Conservation (phyloP, 768 basidiomycete genomes). For the Rhizopogon rudus region DNA sequence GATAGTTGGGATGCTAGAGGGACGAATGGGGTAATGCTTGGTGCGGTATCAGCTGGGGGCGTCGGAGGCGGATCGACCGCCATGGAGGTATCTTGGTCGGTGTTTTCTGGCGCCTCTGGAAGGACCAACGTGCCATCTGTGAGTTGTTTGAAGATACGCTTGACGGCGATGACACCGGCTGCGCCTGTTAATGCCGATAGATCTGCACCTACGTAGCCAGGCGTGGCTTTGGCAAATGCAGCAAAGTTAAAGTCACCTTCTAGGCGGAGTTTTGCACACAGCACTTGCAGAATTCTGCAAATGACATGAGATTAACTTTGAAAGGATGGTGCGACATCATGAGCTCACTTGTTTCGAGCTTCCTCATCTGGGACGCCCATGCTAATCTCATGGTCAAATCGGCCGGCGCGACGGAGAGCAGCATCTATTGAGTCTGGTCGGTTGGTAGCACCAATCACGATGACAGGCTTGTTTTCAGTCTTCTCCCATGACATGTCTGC, state of each 20-base stretch:
- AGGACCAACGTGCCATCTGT: constrained; percentile 61
- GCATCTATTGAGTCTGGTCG: constrained; percentile 93
- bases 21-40: constrained; percentile 28
- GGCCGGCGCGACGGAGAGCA: constrained; percentile 86
- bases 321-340: neutral
- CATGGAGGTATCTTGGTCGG: constrained; percentile 30
- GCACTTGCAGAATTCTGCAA: constrained; percentile 80
- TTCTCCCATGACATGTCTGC: constrained; percentile 96
- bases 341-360: constrained; percentile 78
- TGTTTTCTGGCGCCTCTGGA: constrained; percentile 30
- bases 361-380: constrained; percentile 96
- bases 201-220: constrained; percentile 97
- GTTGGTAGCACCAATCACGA: constrained; percentile 96
- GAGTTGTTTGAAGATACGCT: constrained; percentile 85
- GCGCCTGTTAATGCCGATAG: constrained; percentile 86
- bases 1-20: constrained; percentile 37
- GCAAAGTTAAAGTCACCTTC: constrained; percentile 86
- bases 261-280: constrained; percentile 79
- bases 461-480: constrained; percentile 85
- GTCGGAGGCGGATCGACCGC: constrained; percentile 26
- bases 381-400: constrained; percentile 97
- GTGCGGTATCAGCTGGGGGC: constrained; percentile 12
- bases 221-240: constrained; percentile 85
- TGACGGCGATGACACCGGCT: constrained; percentile 94
- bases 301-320: neutral